Conservation (phyloP, 176 grass and related monocot genomes). For the bread wheat (Triticum aestivum) region DNA sequence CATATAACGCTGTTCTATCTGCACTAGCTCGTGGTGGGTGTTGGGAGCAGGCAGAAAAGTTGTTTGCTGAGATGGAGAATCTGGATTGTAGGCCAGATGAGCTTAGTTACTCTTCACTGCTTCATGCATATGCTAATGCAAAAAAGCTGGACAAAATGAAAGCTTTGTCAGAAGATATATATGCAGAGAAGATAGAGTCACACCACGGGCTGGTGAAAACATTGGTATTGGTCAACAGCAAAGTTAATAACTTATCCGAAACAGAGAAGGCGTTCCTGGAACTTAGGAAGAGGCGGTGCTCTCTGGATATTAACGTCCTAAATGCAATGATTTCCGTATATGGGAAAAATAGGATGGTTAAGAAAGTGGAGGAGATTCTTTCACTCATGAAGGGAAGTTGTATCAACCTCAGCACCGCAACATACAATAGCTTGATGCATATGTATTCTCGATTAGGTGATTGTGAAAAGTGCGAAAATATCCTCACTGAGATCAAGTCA, state of each 20-base stretch:
- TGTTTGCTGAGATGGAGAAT: constrained; percentile 79
- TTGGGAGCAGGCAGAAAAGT: constrained; percentile 75
- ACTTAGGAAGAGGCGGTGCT: constrained; percentile 50
- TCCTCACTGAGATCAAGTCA: constrained; percentile 74
- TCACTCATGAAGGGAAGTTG: constrained; percentile 65
- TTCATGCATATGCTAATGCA: constrained; percentile 88
- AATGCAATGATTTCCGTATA: constrained; percentile 93
- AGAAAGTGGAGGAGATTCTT: constrained; percentile 73
- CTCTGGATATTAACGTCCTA: constrained; percentile 79
- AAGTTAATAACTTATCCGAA: constrained; percentile 64
- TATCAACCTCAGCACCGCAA: constrained; percentile 62
- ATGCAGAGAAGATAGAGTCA: constrained; percentile 56
- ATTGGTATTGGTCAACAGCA: constrained; percentile 84
- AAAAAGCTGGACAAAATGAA: constrained; percentile 63
- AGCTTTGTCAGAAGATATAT: constrained; percentile 73
- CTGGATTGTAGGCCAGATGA: constrained; percentile 75
- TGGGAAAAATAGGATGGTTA: constrained; percentile 72
- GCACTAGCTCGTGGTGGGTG: constrained; percentile 67
- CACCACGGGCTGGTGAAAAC: constrained; percentile 72
- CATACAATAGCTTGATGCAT: constrained; percentile 89
- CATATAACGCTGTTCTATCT: constrained; percentile 82
- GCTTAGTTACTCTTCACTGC: constrained; percentile 82
- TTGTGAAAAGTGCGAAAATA: constrained; percentile 77
- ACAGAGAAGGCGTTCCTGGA: constrained; percentile 74
- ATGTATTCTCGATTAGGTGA: constrained; percentile 84